phyloP scores from a whole-genome alignment of 768 basidiomycete species.

The Lentinula detonsa region DNA sequence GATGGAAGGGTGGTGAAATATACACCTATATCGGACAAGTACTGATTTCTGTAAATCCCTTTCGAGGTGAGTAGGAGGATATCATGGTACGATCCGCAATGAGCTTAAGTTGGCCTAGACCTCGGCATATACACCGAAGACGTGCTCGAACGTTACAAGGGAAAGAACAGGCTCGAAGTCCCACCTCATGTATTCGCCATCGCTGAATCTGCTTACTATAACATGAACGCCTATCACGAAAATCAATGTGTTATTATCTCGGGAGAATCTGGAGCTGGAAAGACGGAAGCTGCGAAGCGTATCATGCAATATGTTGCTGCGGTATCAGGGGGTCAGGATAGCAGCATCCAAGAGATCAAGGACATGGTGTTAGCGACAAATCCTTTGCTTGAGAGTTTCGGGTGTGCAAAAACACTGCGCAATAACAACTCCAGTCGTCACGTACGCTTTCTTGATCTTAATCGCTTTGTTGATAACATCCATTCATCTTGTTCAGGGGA shows the following conservation, averaged over 20 bases:
- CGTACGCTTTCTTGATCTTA: conserved; percentile 45
- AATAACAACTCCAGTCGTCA: conserved; percentile 99
- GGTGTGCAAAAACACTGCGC: conserved; percentile 96
- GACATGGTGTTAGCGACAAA: conserved; percentile 99
- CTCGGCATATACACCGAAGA: conserved; percentile 97
- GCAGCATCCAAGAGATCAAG: conserved; percentile 95
- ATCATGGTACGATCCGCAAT: background rate
- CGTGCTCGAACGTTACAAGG: conserved; percentile 76
- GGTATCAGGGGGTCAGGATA: conserved; percentile 83
- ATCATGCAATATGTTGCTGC: conserved; percentile 99
- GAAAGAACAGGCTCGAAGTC: conserved; percentile 97
- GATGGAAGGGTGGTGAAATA: conserved; percentile 93
- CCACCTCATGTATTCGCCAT: conserved; percentile 98
- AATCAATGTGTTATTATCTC: conserved; percentile 99
- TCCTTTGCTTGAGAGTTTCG: conserved; percentile 94
- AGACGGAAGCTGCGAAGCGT: conserved; percentile 97
- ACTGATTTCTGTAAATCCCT: conserved; percentile 98
- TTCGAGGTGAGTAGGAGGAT: conserved; percentile 56
- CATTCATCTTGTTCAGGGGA: conserved; percentile 55
- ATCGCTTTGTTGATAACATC: conserved; percentile 3
- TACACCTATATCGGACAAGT: conserved; percentile 99
- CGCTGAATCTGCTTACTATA: conserved; percentile 96
- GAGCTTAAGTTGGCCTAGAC: conserved; percentile 41
- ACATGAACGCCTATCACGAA: conserved; percentile 99
- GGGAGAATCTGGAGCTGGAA: conserved; percentile 97